Conservation (phyloP, 169 alveolate species). For the Eimeria acervulina region DNA sequence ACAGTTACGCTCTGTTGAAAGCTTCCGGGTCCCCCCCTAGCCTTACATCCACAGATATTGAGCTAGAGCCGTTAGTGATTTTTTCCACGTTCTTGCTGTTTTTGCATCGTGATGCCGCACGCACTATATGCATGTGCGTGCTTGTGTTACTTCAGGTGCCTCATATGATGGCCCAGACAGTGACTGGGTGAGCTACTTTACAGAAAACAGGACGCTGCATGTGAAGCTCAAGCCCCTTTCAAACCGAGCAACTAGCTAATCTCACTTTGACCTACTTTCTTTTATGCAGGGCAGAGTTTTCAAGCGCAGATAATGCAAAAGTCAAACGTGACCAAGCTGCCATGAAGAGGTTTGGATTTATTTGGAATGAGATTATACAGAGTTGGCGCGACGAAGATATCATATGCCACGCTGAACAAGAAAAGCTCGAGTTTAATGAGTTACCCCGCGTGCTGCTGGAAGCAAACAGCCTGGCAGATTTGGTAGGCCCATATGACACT, state of each 20-base stretch:
- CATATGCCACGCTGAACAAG: conserved; percentile 58
- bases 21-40: not conserved
- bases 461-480: conserved; percentile 32
- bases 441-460: conserved; percentile 55
- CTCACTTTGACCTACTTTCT: not conserved
- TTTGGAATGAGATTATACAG: conserved; percentile 81
- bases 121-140: not conserved
- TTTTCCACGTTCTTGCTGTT: not conserved
- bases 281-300: not conserved
- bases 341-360: conserved; percentile 77
- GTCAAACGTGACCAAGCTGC: not conserved
- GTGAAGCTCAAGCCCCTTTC: not conserved
- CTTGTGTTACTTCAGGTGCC: conserved; percentile 18
- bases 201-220: not conserved
- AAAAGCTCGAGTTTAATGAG: conserved; percentile 77
- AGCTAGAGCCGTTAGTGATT: not conserved
- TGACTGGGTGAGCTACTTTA: not conserved
- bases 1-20: not conserved
- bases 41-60: not conserved
- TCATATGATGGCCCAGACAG: not conserved
- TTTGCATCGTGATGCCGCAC: not conserved
- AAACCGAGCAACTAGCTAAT: not conserved
- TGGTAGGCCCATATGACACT: conserved; percentile 39
- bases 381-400: conserved; percentile 82
- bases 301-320: not conserved